Conservation (phyloP, 257 asterid species). For the Jaltomata sinuosa region DNA sequence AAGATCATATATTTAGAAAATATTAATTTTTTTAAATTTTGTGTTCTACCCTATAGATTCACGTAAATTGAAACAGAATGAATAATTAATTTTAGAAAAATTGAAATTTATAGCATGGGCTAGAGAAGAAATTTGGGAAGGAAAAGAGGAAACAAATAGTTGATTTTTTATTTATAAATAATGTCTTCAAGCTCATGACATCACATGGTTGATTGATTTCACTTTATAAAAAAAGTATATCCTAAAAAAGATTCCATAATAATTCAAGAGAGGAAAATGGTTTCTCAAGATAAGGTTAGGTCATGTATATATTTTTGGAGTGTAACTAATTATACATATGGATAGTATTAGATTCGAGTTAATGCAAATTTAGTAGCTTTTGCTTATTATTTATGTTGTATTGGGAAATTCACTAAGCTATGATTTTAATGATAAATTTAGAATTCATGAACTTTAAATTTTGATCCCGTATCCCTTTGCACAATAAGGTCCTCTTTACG, state of each 20-base stretch:
- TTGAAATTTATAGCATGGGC: not conserved
- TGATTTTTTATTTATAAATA: not conserved
- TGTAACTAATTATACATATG: too few species aligned
- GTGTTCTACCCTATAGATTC: not conserved
- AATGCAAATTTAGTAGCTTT: not conserved
- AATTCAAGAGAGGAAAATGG: not conserved
- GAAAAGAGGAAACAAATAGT: not conserved
- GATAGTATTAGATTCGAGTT: not conserved
- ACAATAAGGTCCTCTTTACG: not conserved
- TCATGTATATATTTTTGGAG: not conserved
- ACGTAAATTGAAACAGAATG: not conserved
- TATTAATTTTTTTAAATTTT: not conserved
- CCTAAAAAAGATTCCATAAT: not conserved
- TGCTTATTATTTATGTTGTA: not conserved
- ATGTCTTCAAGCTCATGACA: not conserved
- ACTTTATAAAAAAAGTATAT: not conserved
- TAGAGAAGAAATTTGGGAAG: not conserved
- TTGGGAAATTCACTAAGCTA: not conserved
- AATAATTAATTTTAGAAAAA: not conserved
- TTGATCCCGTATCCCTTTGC: not conserved
- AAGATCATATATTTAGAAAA: too few species aligned
- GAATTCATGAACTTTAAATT: not conserved
- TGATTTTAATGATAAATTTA: not conserved
- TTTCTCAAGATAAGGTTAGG: not conserved
- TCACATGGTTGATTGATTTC: not conserved